Conservation (phyloP, 2,329 filamentous ascomycete genomes). For the Cladosporium sp. region DNA sequence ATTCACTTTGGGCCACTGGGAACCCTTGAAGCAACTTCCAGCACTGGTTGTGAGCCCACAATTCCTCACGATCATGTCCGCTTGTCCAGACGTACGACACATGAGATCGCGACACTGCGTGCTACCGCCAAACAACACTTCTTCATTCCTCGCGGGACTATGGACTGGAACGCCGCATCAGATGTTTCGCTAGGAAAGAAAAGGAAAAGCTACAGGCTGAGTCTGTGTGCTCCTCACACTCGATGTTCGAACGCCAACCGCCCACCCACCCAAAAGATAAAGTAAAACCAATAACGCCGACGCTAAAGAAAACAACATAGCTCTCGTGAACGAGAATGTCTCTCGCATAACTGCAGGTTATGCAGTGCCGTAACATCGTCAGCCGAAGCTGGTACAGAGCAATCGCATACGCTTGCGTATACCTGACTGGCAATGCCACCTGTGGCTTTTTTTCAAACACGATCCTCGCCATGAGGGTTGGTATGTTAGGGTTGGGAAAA, state of each 20-base stretch:
- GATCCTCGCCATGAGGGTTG: neutral
- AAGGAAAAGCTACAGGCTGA: neutral
- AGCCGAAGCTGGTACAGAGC: neutral
- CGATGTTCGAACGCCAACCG: neutral
- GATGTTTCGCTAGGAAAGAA: neutral
- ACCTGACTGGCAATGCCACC: neutral
- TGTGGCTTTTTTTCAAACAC: neutral
- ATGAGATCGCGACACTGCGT: neutral
- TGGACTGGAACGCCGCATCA: neutral
- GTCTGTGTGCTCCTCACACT: neutral
- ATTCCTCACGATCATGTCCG: no score
- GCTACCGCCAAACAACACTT: neutral
- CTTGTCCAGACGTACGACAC: neutral
- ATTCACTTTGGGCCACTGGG: no score
- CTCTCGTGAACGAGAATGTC: neutral
- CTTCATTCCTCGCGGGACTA: neutral
- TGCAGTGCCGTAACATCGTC: slow-evolving; percentile 6
- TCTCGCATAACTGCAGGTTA: neutral
- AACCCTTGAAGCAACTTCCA: no score
- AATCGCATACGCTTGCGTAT: neutral
- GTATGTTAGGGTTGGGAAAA: slow-evolving; percentile 1
- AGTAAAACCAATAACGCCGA: slow-evolving; percentile 1
- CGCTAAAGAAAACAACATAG: slow-evolving; percentile 6
- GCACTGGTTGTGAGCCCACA: no score
- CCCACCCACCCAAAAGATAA: no score